Evolutionary conservation across 768 basidiomycete genomes (phyloP).

Genomic region (Phaeotremella skinneri): DNA sequence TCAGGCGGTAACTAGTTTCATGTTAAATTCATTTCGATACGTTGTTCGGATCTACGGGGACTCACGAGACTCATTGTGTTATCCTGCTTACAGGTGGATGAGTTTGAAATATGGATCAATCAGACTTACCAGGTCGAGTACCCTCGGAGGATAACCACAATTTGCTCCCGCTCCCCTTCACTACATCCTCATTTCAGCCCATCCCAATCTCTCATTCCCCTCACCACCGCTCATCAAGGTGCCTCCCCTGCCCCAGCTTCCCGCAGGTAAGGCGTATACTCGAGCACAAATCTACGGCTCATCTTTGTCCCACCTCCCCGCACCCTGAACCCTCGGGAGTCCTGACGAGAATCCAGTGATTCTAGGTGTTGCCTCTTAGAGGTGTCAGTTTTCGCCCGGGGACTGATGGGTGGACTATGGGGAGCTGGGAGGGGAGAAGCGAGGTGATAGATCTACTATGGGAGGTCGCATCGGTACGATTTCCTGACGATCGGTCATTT

Average conservation of each 20-base stretch:
- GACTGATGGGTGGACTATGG: no score
- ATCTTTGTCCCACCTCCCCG: not conserved
- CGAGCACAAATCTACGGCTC: not conserved
- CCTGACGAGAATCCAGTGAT: no score
- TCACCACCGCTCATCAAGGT: conserved; percentile 2
- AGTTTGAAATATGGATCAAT: no score
- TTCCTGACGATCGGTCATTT: no score
- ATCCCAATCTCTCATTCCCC: not conserved
- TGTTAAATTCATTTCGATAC: not conserved
- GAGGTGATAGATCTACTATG: no score
- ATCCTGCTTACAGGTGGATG: not conserved
- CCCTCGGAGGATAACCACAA: not conserved
- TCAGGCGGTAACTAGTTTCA: conserved; percentile 41
- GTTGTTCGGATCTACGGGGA: not conserved
- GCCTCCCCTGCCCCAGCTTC: not conserved
- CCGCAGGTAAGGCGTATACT: not conserved
- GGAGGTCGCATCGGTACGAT: no score
- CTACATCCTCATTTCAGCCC: not conserved
- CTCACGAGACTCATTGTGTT: conserved; percentile 35
- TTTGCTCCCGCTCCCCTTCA: not conserved
- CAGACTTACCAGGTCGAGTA: no score
- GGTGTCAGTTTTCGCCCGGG: no score
- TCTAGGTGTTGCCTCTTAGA: no score
- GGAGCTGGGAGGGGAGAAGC: no score
- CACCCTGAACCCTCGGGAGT: not conserved